These are phyloP conservation scores for Arachis hypogaea DNA, from an alignment of 306 rosid genomes.

Conservation along the genomic window DNA sequence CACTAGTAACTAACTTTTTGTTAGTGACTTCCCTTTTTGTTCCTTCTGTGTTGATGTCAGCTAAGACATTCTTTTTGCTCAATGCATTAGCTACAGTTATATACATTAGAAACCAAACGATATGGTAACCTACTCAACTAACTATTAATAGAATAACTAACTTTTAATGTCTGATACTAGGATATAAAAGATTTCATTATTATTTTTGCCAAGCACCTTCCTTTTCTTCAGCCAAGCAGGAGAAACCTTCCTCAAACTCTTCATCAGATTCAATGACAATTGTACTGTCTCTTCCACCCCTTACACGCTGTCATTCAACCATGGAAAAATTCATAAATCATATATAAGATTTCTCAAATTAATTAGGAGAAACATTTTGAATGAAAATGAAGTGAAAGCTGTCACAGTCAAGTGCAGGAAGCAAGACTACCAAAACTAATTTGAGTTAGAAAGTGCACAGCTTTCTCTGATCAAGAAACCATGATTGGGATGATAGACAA, in stretches of 20 bases:
- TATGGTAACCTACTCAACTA: not conserved
- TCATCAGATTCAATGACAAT: conserved; percentile 86
- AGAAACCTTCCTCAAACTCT: conserved; percentile 68
- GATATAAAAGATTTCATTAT: conserved; percentile 5
- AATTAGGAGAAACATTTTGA: conserved; percentile 33
- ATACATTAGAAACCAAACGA: too few species aligned
- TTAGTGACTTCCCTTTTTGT: too few species aligned
- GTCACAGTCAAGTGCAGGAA: conserved; percentile 36
- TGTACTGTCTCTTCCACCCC: conserved; percentile 62
- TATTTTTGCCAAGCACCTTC: conserved; percentile 61
- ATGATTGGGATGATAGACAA: conserved; percentile 23
- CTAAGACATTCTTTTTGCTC: too few species aligned
- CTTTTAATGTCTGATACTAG: not conserved
- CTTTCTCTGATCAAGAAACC: not conserved
- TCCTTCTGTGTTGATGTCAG: too few species aligned
- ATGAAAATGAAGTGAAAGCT: conserved; percentile 25
- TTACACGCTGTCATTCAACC: conserved; percentile 45
- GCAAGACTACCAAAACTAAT: conserved; percentile 9
- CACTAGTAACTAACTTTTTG: too few species aligned
- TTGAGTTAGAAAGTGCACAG: conserved; percentile 26
- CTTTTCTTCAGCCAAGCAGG: conserved; percentile 64
- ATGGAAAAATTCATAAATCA: conserved; percentile 22
- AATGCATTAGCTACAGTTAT: too few species aligned
- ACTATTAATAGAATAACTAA: not conserved
- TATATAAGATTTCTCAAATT: not conserved